A percentile compares a stretch with the other conserved stretches of the same genome.
phyloP scores from a whole-genome alignment of 257 asterid genomes.

The Penstemon newberryi region DNA sequence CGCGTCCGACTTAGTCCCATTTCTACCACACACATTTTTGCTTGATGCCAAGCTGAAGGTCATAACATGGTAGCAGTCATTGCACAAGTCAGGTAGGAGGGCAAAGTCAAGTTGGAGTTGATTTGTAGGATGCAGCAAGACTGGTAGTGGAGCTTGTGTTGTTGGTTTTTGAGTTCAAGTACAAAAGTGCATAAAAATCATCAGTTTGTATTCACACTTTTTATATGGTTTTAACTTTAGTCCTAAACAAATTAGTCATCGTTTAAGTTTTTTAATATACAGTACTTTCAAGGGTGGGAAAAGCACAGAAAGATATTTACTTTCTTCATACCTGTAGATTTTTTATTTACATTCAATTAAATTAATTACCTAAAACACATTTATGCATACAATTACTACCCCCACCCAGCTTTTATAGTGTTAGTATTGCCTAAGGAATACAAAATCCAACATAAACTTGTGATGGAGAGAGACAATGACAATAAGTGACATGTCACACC shows the following conservation, averaged over 20 bases:
- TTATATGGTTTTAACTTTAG: neutral
- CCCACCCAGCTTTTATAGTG: too few relatives aligned
- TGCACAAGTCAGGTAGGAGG: neutral
- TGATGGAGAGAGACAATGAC: too few relatives aligned
- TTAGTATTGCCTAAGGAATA: too few relatives aligned
- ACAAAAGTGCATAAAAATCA: too few relatives aligned
- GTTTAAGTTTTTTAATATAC: too few relatives aligned
- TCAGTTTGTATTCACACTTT: too few relatives aligned
- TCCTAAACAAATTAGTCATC: too few relatives aligned
- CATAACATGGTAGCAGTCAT: neutral
- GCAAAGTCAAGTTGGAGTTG: conserved; percentile 2
- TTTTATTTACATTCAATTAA: neutral
- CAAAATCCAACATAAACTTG: too few relatives aligned
- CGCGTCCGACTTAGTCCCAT: too few relatives aligned
- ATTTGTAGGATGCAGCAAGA: neutral
- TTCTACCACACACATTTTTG: neutral
- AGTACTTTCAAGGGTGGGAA: neutral
- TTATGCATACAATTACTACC: too few relatives aligned
- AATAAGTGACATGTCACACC: too few relatives aligned
- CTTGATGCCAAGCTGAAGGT: neutral
- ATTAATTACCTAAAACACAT: neutral
- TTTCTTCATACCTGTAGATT: neutral
- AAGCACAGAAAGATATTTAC: conserved; percentile 8
- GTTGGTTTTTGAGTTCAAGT: neutral
- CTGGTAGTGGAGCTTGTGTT: neutral